A percentile compares a stretch with the other conserved stretches of the same genome.
Conservation (phyloP, 164 flowering plant genomes). For the Vitis rupestris region DNA sequence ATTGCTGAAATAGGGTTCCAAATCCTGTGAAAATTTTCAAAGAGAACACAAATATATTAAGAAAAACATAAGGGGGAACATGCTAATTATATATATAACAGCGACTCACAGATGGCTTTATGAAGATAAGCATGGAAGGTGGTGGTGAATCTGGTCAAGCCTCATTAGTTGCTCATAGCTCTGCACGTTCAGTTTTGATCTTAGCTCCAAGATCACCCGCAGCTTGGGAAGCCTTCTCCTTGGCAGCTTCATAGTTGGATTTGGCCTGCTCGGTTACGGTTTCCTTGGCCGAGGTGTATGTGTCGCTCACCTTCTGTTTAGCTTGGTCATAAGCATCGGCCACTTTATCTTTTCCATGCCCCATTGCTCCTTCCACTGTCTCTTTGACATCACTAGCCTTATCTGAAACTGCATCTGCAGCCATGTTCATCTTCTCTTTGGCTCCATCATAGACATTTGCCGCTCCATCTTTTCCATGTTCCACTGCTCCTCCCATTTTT, state of each 20-base stretch:
- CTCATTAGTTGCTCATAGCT: constrained; percentile 20
- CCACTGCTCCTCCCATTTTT: constrained; percentile 6
- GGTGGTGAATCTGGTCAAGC: too few species aligned
- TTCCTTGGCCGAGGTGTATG: constrained; percentile 28
- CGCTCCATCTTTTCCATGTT: constrained; percentile 10
- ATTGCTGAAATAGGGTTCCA: too few species aligned
- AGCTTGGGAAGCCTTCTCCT: constrained; percentile 46
- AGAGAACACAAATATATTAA: too few species aligned
- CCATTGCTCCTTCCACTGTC: background rate
- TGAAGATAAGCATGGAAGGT: background rate
- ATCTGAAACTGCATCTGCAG: constrained; percentile 13
- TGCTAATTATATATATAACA: too few species aligned
- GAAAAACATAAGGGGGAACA: too few species aligned
- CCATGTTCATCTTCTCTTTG: constrained; percentile 13
- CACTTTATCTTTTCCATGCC: constrained; percentile 9
- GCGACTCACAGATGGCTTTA: background rate
- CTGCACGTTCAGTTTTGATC: constrained; percentile 20
- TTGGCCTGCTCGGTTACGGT: constrained; percentile 32
- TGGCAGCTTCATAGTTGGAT: constrained; percentile 37
- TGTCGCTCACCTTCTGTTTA: constrained; percentile 11
- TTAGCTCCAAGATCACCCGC: constrained; percentile 35
- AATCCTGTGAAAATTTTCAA: too few species aligned
- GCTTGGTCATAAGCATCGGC: constrained; percentile 12
- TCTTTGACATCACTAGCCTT: constrained; percentile 10
- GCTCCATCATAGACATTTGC: constrained; percentile 10